phyloP scores from a whole-genome alignment of 2,329 filamentous ascomycete species.

The Ophiocordyceps camponoti-leonardi region DNA sequence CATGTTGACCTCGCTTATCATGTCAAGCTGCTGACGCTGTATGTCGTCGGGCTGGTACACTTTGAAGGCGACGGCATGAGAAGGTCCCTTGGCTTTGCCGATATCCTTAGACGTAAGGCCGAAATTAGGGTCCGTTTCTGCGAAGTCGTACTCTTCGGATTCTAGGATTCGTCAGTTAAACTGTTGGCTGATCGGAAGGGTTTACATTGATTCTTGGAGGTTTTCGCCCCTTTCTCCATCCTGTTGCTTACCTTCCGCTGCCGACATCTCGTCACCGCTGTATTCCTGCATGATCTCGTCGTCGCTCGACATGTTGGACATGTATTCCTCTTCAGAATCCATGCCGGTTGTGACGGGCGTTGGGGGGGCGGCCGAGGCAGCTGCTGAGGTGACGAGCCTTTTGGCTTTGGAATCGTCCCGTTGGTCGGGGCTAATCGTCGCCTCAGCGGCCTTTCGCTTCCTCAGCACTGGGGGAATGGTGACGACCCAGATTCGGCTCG shows the following conservation, averaged over 20 bases:
- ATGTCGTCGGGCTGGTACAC: constrained; percentile 71
- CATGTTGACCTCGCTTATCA: constrained; percentile 79
- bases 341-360: constrained; percentile 45
- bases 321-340: constrained; percentile 93
- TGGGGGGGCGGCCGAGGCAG: constrained; percentile 36
- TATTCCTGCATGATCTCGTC: constrained; percentile 60
- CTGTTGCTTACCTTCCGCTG: constrained; percentile 25
- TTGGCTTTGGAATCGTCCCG: constrained; percentile 29
- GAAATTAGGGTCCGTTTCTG: constrained; percentile 37
- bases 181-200: not conserved
- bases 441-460: constrained; percentile 50
- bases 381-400: constrained; percentile 40
- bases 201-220: not conserved
- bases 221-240: no score
- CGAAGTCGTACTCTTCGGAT: constrained; percentile 39
- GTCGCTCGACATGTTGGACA: constrained; percentile 63
- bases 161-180: constrained; percentile 22
- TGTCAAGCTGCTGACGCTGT: constrained; percentile 65
- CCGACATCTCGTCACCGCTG: constrained; percentile 54
- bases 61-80: constrained; percentile 73
- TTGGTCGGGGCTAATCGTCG: constrained; percentile 32
- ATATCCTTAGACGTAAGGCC: constrained; percentile 40
- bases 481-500: constrained; percentile 13
- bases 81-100: constrained; percentile 50
- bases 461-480: constrained; percentile 42